These are phyloP conservation scores for Prunus padus DNA, from an alignment of 306 rosid species.

Conservation along the genomic window DNA sequence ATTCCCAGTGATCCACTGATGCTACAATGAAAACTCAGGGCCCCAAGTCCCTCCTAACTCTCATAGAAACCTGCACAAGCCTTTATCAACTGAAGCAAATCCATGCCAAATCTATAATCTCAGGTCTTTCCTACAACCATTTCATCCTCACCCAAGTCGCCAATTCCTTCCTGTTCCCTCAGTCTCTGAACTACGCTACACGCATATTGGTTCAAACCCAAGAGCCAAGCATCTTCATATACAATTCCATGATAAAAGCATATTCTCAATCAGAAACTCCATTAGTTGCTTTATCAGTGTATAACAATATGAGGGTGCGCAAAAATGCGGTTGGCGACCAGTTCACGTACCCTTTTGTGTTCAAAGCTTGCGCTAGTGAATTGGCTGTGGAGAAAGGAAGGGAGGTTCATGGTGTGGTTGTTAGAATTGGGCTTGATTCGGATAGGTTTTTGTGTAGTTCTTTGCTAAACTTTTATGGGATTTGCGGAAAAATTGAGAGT, in stretches of 20 bases:
- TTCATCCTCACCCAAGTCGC: conserved; percentile 3
- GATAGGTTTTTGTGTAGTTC: not conserved
- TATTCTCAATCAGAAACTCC: not conserved
- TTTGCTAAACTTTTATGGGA: conserved; percentile 5
- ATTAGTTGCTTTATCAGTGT: not conserved
- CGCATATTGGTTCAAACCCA: not conserved
- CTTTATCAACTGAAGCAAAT: not conserved
- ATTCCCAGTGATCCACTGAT: not conserved
- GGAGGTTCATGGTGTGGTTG: conserved; percentile 14
- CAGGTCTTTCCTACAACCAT: not conserved
- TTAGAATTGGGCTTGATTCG: not conserved
- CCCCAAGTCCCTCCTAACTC: not conserved
- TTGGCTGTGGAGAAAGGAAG: not conserved
- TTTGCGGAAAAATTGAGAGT: not conserved
- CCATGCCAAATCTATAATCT: not conserved
- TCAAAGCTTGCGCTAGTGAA: conserved; percentile 1
- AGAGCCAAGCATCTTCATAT: not conserved
- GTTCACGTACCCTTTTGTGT: conserved; percentile 9
- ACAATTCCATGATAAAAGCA: not conserved
- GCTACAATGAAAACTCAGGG: not conserved
- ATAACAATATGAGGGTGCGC: conserved; percentile 1
- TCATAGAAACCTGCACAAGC: conserved; percentile 3
- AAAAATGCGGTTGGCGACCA: conserved; percentile 1
- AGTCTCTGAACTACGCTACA: not conserved
- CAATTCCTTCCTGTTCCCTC: not conserved